Evolutionary conservation across 2,329 filamentous ascomycete species (phyloP), one percentile per base, ranked within the genome.

Genomic region (Cordyceps cicadae): DNA sequence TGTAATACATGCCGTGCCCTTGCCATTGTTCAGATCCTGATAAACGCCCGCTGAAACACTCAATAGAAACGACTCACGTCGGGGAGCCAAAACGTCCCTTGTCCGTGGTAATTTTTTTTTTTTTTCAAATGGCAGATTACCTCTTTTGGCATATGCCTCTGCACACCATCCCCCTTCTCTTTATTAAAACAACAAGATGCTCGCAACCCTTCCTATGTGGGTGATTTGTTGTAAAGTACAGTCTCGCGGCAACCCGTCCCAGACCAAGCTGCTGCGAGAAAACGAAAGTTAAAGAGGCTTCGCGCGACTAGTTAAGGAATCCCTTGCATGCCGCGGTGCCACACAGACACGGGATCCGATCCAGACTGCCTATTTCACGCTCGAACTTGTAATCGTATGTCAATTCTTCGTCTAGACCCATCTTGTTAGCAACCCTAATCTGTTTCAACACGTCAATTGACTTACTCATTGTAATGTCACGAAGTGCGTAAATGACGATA

Each of bases 341-440:
- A 75, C 94, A 99, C 55, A 99, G 86, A 79, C 94, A 99, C 55
- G 94, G 94, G 68, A 99, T 97, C 65, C 94, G 90, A 74, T 99
- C 94, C 64, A 92, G 85, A 67, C 91, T 95, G 70, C 92, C 92
- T 70, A 95, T 90, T 76, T 99, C 94, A 68, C 94, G 89, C 79
- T 99, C 94, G 74, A 99, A 99, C 76, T 99, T 99, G 83, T 99
- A 99, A 79, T 99, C 94, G 78, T 99, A 99, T 2, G 94, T 99
- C 73, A 99, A 86, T 80, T 99, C 94, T 77, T 99, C 94, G 73
- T 97, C 94, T 99, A 70, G 65, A 60, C 57, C 37, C 54, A 65
- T 72, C 37, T 64, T 70, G 70, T 63, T 61, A 60, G 55, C 17
- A 26, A 26, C 52, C 37, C 57, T 50, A 19, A 61, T 19, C 17